Conservation (phyloP, 805 yeast species). For the Candida argentea region DNA sequence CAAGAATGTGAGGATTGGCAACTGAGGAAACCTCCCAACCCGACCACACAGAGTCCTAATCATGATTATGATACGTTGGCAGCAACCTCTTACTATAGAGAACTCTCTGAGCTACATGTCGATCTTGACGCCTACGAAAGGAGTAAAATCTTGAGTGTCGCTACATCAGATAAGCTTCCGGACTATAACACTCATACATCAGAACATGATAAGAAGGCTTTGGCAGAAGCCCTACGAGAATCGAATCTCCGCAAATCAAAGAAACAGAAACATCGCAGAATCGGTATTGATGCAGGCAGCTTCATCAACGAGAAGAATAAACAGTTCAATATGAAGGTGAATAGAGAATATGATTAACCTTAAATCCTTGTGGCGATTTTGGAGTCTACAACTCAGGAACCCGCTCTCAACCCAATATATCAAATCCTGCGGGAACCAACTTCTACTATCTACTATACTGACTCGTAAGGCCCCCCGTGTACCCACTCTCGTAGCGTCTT, state of each 20-base stretch:
- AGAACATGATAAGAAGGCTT: too few species aligned
- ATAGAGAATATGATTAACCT: slow-evolving; percentile 40
- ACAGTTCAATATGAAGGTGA: slow-evolving; percentile 61
- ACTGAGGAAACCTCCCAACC: slow-evolving; percentile 7
- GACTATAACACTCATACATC: too few species aligned
- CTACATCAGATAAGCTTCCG: too few species aligned
- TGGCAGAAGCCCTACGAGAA: neutral
- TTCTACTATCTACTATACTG: too few species aligned
- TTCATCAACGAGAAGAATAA: slow-evolving; percentile 63
- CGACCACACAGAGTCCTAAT: slow-evolving; percentile 26
- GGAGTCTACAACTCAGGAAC: too few species aligned
- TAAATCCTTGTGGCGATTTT: neutral
- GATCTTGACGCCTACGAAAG: slow-evolving; percentile 33
- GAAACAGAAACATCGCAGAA: neutral
- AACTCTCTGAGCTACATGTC: slow-evolving; percentile 25
- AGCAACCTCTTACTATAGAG: slow-evolving; percentile 48
- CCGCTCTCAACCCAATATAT: too few species aligned
- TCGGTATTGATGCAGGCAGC: slow-evolving; percentile 26
- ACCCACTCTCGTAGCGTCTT: too few species aligned
- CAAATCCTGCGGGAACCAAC: too few species aligned
- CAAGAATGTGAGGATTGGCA: slow-evolving; percentile 63
- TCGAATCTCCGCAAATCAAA: neutral
- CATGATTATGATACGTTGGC: slow-evolving; percentile 49
- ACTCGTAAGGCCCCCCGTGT: too few species aligned
- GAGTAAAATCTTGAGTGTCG: slow-evolving; percentile 16